Base-by-base conservation (phyloP, 345 rosid species). In the Hibiscus trionum region DNA sequence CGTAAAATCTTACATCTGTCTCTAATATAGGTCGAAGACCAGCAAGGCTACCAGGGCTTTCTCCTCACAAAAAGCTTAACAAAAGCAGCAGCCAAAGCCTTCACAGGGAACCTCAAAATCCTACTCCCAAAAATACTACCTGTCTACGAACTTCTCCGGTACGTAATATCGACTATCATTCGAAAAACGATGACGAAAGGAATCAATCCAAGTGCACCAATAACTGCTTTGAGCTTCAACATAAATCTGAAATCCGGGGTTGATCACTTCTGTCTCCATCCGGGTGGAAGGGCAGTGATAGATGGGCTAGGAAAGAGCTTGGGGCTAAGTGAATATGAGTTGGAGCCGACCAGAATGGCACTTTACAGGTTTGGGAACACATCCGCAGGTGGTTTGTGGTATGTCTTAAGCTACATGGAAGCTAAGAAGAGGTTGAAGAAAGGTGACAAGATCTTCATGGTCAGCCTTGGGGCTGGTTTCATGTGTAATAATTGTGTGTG, bases 261-360 rank as follows among this genome's bases (percentile, higher is more conserved):
- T 0, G 93, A 90, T 10, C 97, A 90, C 35, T 90, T 93, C 75
- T 93, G 98, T 47, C 82, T 93, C 16, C 98, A 93, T 77, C 88
- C 98, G 0, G 98, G 98, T 3, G 96, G 98, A 19, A 90, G 85
- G 81, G 98, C 96, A 0, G 96, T 90, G 49, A 88, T 90, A 7
- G 93, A 93, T 57, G 93, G 87, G 11, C 80, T 87, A 1, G 94
- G 96, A 0, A 59, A 77, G 70, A 83, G 81, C 26, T 82, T 90
- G 2, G 84, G 72, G 61, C 76, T 93, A 16, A 53, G 27, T 37
- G 91, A 88, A 19, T 79, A 82, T 27, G 97, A 92, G 19, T 71
- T 92, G 2, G 96, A 92, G 77, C 97, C 97, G 2, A 86, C 96
- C 0, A 81, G 91, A 76, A 90, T 90, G 97, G 86, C 97, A 3